phyloP scores from a whole-genome alignment of 805 yeast genomes.

The Saccharomycopsis sp. region DNA sequence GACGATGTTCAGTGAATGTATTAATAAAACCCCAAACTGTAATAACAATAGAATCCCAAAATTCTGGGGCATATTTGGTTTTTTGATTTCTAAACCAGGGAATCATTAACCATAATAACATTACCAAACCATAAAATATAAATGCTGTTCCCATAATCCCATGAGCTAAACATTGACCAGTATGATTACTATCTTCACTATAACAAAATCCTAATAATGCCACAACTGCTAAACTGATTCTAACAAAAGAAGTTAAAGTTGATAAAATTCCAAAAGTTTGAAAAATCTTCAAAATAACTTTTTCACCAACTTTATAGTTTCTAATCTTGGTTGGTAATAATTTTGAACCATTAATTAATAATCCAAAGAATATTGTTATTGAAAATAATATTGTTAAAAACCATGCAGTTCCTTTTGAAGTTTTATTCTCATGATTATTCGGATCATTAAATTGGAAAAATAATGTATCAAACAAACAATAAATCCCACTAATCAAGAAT shows the following conservation, averaged over 20 bases:
- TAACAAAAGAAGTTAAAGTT: conserved; percentile 64
- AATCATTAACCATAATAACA: conserved; percentile 53
- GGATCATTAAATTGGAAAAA: conserved; percentile 54
- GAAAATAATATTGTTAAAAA: conserved; percentile 39
- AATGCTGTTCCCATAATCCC: conserved; percentile 95
- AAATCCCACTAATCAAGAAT: conserved; percentile 37
- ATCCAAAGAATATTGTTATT: conserved; percentile 42
- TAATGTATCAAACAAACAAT: conserved; percentile 46
- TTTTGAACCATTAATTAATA: conserved; percentile 43
- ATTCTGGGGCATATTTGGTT: conserved; percentile 62
- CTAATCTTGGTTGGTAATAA: conserved; percentile 25
- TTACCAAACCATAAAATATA: conserved; percentile 65
- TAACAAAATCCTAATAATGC: conserved; percentile 85
- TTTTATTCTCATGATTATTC: conserved; percentile 54
- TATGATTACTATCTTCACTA: conserved; percentile 38
- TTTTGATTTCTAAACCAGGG: conserved; percentile 59
- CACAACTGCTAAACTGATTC: conserved; percentile 70
- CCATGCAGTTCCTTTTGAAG: conserved; percentile 63
- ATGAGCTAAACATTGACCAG: conserved; percentile 95
- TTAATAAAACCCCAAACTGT: conserved; percentile 87
- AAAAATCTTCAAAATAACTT: conserved; percentile 27
- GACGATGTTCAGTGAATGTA: conserved; percentile 88
- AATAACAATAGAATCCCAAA: conserved; percentile 72
- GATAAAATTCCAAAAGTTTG: conserved; percentile 36
- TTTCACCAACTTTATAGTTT: conserved; percentile 25